phyloP scores from a whole-genome alignment of 2,329 filamentous ascomycete species.

The Aspergillus flavus region DNA sequence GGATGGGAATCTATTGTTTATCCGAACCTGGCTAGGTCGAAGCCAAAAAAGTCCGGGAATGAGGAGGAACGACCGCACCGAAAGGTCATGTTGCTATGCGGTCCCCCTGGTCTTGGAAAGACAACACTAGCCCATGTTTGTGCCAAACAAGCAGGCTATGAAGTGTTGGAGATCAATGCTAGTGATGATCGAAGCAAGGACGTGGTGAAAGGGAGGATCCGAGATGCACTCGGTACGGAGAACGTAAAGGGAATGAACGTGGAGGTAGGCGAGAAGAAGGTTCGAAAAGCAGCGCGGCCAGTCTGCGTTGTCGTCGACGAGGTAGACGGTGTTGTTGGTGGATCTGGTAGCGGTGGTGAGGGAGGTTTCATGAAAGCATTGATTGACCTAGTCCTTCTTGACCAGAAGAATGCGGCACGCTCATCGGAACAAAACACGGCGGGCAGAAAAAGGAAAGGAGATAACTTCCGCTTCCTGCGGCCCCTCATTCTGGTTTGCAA shows the following conservation, averaged over 20 bases:
- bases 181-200: slow-evolving; percentile 90
- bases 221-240: slow-evolving; percentile 90
- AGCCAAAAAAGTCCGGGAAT: slow-evolving; percentile 49
- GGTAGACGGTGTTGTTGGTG: slow-evolving; percentile 89
- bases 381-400: slow-evolving; percentile 83
- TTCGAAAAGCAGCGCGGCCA: slow-evolving; percentile 75
- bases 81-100: slow-evolving; percentile 88
- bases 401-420: slow-evolving; percentile 73
- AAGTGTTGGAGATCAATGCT: slow-evolving; percentile 95
- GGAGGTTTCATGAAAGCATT: slow-evolving; percentile 94
- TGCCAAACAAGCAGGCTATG: slow-evolving; percentile 91
- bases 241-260: slow-evolving; percentile 72
- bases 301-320: slow-evolving; percentile 95
- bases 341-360: slow-evolving; percentile 75
- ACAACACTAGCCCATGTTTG: slow-evolving; percentile 96
- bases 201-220: slow-evolving; percentile 87
- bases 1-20: slow-evolving; percentile 93
- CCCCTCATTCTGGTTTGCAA: slow-evolving; percentile 96
- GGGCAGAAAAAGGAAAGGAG: slow-evolving; percentile 66
- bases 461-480: slow-evolving; percentile 83
- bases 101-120: slow-evolving; percentile 91
- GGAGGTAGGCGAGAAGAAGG: slow-evolving; percentile 51
- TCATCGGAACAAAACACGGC: slow-evolving; percentile 28
- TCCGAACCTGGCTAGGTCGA: slow-evolving; percentile 69
- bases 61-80: slow-evolving; percentile 75